Evolutionary conservation across 2,329 filamentous ascomycete genomes (phyloP).

Genomic region (Neonectria neomacrospora): DNA sequence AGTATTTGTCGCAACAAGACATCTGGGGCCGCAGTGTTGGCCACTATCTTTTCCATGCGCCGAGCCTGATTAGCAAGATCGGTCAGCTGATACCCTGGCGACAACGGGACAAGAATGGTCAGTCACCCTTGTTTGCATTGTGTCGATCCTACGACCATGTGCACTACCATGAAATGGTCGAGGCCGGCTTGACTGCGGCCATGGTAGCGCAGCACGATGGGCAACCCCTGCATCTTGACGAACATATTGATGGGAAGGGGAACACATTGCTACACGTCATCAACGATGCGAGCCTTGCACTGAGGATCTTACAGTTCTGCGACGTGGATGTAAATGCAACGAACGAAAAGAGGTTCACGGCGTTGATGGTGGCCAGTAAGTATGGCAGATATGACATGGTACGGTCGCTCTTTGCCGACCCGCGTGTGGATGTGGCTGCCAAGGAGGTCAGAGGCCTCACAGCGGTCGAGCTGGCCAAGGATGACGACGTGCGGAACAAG

Average conservation of each 20-base stretch:
- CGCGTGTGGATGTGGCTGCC: conserved; percentile 84
- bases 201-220: conserved; percentile 79
- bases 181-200: conserved; percentile 80
- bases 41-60: conserved; percentile 96
- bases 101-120: conserved; percentile 93
- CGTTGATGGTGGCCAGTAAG: conserved; percentile 98
- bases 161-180: conserved; percentile 88
- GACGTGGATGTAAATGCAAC: conserved; percentile 96
- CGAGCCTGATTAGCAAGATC: conserved; percentile 79
- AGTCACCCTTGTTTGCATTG: conserved; percentile 95
- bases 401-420: conserved; percentile 84
- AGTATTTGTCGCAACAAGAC: conserved; percentile 82
- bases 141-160: conserved; percentile 95
- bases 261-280: conserved; percentile 97
- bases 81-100: conserved; percentile 86
- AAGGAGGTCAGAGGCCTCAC: conserved; percentile 90
- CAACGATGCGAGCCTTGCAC: conserved; percentile 82
- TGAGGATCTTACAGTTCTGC: conserved; percentile 81
- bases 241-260: conserved; percentile 91
- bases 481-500: conserved; percentile 95
- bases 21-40: conserved; percentile 87
- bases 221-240: conserved; percentile 85
- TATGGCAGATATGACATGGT: conserved; percentile 97
- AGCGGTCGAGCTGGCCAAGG: conserved; percentile 95
- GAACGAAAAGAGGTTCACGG: conserved; percentile 94